Conservation (phyloP, 495 filamentous ascomycete genomes). For the Neurospora africana region DNA sequence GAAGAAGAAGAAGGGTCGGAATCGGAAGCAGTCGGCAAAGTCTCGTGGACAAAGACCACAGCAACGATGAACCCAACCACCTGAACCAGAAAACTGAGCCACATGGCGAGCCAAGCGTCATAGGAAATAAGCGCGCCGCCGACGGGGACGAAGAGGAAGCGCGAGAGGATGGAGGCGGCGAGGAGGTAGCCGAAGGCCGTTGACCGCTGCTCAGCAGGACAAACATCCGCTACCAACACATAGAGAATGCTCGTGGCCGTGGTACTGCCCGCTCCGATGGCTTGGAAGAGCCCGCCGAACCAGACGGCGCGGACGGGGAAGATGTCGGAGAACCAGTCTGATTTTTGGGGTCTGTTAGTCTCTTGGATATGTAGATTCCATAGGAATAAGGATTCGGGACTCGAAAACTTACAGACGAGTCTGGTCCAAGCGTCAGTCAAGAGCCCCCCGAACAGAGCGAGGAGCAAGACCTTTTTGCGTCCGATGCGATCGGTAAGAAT, state of each 20-base stretch:
- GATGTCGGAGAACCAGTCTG: slow-evolving; percentile 22
- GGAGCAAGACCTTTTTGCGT: slow-evolving; percentile 29
- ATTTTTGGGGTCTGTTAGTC: no score
- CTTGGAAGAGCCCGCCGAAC: slow-evolving; percentile 38
- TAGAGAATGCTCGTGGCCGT: slow-evolving; percentile 39
- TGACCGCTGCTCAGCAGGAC: slow-evolving; percentile 38
- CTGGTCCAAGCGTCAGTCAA: slow-evolving; percentile 26
- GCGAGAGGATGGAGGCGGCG: slow-evolving; percentile 12
- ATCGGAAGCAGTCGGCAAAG: slow-evolving; percentile 9
- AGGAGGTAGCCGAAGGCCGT: slow-evolving; percentile 40
- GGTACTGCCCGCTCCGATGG: slow-evolving; percentile 42
- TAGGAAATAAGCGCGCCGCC: slow-evolving; percentile 37
- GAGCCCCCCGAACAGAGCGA: slow-evolving; percentile 24
- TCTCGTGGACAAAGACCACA: slow-evolving; percentile 32
- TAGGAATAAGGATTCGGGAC: not conserved
- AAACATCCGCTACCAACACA: slow-evolving; percentile 47
- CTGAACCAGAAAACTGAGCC: slow-evolving; percentile 34
- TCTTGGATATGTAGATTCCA: no score
- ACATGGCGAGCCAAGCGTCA: slow-evolving; percentile 43
- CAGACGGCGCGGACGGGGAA: slow-evolving; percentile 41
- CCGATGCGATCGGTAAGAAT: slow-evolving; percentile 37
- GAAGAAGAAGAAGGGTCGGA: not conserved
- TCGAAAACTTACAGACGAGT: slow-evolving; percentile 15
- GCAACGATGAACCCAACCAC: slow-evolving; percentile 14
- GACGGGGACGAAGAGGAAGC: slow-evolving; percentile 25